Conservation (phyloP, 2,329 filamentous ascomycete genomes). For the Ilyonectria destructans region DNA sequence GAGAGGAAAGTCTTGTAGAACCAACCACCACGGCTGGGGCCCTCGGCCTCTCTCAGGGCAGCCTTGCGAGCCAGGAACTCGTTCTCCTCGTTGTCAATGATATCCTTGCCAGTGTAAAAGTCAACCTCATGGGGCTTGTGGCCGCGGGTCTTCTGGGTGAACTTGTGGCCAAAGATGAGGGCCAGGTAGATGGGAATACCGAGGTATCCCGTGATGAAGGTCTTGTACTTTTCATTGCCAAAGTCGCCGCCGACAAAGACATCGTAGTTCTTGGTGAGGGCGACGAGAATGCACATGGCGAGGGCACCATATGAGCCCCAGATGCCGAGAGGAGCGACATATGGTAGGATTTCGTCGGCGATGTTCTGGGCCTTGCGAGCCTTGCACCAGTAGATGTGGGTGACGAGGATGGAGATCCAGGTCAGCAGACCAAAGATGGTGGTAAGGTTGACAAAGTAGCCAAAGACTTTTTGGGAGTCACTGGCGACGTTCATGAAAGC, state of each 20-base stretch:
- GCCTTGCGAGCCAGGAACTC: conserved; percentile 71
- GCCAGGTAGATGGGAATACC: conserved; percentile 83
- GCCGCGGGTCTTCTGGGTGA: conserved; percentile 67
- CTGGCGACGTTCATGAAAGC: conserved; percentile 78
- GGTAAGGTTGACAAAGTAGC: conserved; percentile 78
- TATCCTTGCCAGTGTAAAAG: conserved; percentile 81
- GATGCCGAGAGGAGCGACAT: conserved; percentile 80
- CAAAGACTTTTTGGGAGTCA: conserved; percentile 72
- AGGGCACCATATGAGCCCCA: conserved; percentile 79
- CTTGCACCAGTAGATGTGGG: conserved; percentile 77
- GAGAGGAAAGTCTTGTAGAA: conserved; percentile 58
- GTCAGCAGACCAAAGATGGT: conserved; percentile 78
- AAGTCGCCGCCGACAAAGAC: conserved; percentile 74
- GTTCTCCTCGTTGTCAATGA: conserved; percentile 81
- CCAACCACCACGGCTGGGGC: conserved; percentile 49
- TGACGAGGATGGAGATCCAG: conserved; percentile 79
- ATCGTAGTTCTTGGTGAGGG: conserved; percentile 87
- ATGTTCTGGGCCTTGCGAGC: conserved; percentile 75
- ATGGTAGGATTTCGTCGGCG: conserved; percentile 70
- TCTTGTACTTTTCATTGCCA: conserved; percentile 79
- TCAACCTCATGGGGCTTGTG: conserved; percentile 75
- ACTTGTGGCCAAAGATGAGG: conserved; percentile 80
- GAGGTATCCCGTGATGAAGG: conserved; percentile 83
- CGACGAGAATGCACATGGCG: conserved; percentile 80
- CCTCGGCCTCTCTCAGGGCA: conserved; percentile 46